A percentile compares a stretch with the other conserved stretches of the same genome.
Conservation (phyloP, 2,329 filamentous ascomycete species). For the Fusarium phyllophilum region DNA sequence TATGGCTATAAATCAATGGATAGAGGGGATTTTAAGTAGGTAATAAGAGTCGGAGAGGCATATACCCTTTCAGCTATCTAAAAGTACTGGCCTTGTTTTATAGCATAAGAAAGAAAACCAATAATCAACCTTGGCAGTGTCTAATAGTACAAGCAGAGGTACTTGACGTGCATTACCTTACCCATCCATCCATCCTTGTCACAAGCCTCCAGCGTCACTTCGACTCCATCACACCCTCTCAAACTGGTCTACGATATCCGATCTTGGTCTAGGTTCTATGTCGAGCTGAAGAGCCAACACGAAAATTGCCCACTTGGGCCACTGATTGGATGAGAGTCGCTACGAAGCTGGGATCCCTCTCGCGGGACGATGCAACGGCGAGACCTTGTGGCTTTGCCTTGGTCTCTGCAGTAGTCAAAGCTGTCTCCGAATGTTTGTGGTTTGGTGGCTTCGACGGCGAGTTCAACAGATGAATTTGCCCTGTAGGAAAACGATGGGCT, state of each 20-base stretch:
- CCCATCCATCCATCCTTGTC: conserved; percentile 1
- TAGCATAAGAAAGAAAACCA: background rate
- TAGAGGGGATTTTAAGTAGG: conserved; percentile 1
- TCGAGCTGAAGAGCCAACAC: background rate
- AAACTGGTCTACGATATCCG: conserved; percentile 4
- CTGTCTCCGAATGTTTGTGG: background rate
- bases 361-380: conserved; percentile 12
- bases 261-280: conserved; percentile 17
- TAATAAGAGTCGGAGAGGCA: background rate
- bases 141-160: conserved; percentile 5
- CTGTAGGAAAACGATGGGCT: background rate
- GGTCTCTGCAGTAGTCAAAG: conserved; percentile 10
- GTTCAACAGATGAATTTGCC: background rate
- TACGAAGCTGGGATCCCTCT: background rate
- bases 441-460: conserved; percentile 10
- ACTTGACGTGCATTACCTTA: background rate
- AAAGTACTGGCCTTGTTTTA: conserved; percentile 4
- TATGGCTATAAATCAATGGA: background rate
- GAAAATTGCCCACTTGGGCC: background rate
- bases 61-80: background rate
- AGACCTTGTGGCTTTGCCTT: conserved; percentile 27
- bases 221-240: conserved; percentile 18
- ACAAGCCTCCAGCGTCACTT: conserved; percentile 34
- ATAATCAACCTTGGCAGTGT: background rate
- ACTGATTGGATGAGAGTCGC: background rate